phyloP scores from a whole-genome alignment of 257 asterid genomes.

The Nicotiana attenuata region DNA sequence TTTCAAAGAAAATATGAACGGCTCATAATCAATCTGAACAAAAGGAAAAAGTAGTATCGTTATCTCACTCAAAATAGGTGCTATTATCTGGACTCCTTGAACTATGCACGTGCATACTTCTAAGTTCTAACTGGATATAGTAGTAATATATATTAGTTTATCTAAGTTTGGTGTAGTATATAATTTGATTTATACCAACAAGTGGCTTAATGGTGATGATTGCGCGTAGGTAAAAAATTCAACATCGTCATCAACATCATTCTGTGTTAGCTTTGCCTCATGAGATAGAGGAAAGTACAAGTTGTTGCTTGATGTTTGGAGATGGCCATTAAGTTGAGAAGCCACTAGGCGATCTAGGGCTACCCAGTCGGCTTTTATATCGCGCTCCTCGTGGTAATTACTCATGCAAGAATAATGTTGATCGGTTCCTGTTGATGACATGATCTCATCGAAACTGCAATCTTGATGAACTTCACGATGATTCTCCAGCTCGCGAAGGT shows the following conservation, averaged over 20 bases:
- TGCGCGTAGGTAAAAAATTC: conserved; percentile 61
- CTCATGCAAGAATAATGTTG: background rate
- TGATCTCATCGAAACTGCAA: conserved; percentile 23
- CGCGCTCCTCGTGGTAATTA: background rate
- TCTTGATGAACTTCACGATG: conserved; percentile 19
- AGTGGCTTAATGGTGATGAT: conserved; percentile 49
- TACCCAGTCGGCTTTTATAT: conserved; percentile 40
- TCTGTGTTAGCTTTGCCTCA: too few relatives aligned
- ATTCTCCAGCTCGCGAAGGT: conserved; percentile 59
- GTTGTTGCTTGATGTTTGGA: background rate
- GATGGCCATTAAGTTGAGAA: conserved; percentile 77
- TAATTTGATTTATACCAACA: conserved; percentile 38
- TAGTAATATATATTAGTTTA: background rate
- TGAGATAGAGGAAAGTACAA: too few relatives aligned
- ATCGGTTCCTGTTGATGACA: conserved; percentile 10
- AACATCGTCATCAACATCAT: conserved; percentile 19
- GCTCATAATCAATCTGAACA: background rate
- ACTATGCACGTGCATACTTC: background rate
- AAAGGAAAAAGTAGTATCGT: background rate
- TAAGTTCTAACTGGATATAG: background rate
- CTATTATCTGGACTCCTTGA: background rate
- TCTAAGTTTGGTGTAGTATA: background rate
- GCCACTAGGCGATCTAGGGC: conserved; percentile 75
- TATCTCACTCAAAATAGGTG: background rate
- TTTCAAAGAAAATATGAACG: background rate